A percentile compares a stretch with the other conserved stretches of the same genome.
phyloP scores from a whole-genome alignment of 2,329 filamentous ascomycete genomes.

The Beauveria rudraprayagi region DNA sequence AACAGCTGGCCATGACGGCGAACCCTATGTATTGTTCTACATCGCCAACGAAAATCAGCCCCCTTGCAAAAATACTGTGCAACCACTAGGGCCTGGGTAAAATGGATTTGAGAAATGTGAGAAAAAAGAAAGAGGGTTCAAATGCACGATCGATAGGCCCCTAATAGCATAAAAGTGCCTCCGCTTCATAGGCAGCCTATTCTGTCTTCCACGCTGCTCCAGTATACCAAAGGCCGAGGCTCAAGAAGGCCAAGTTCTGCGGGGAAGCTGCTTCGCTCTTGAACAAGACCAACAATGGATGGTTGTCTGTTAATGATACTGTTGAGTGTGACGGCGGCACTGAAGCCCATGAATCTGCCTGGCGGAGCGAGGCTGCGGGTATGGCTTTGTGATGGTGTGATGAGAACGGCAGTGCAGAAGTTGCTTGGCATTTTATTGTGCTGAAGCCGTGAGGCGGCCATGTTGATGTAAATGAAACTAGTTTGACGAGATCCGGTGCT shows the following conservation, averaged over 20 bases:
- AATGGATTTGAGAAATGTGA: not conserved
- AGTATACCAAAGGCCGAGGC: slow-evolving; percentile 55
- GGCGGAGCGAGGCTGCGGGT: slow-evolving; percentile 15
- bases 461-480: not conserved
- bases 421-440: slow-evolving; percentile 1
- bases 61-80: not conserved
- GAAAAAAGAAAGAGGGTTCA: not conserved
- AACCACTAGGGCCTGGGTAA: not conserved
- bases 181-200: slow-evolving; percentile 33
- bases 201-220: slow-evolving; percentile 54
- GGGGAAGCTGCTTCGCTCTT: slow-evolving; percentile 46
- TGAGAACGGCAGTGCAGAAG: not conserved
- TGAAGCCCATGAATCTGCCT: slow-evolving; percentile 33
- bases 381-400: slow-evolving; percentile 4
- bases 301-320: slow-evolving; percentile 51
- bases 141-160: not conserved
- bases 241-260: slow-evolving; percentile 50
- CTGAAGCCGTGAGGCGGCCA: not conserved
- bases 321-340: slow-evolving; percentile 45
- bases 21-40: not conserved
- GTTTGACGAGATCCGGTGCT: not conserved
- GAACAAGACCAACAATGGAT: slow-evolving; percentile 48
- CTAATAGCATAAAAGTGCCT: too few relatives aligned
- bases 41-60: not conserved
- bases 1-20: not conserved